These are phyloP conservation scores for Pterocarpus macrocarpus DNA, from an alignment of 306 rosid species.

Conservation along the genomic window DNA sequence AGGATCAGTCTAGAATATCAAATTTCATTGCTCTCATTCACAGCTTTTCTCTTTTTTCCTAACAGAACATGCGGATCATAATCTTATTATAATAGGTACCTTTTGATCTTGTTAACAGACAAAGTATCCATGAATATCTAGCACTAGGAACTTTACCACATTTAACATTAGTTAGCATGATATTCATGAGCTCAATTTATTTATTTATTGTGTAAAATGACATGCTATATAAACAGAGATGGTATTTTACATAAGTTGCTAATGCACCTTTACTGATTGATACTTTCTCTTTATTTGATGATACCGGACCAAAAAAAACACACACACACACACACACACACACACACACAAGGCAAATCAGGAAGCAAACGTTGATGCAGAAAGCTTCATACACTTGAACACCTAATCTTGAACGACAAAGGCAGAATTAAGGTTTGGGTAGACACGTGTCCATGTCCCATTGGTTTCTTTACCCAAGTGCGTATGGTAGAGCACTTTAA, in stretches of 20 bases:
- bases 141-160: background rate
- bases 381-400: background rate
- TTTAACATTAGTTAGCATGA: background rate
- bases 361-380: background rate
- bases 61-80: conserved; percentile 8
- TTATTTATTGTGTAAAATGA: background rate
- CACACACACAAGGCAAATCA: background rate
- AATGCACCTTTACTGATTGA: too few species aligned
- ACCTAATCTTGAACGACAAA: background rate
- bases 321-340: too few species aligned
- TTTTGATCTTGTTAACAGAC: conserved; percentile 24
- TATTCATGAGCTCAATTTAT: background rate
- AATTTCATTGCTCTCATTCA: conserved; percentile 29
- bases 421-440: background rate
- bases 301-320: too few species aligned
- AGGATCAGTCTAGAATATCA: conserved; percentile 1
- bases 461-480: conserved; percentile 19
- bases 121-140: background rate
- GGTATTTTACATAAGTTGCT: too few species aligned
- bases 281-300: too few species aligned
- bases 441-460: background rate
- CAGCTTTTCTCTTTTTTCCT: background rate
- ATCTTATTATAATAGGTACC: background rate
- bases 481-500: background rate
- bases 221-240: too few species aligned